A percentile compares a stretch with the other conserved stretches of the same genome.
Conservation (phyloP, 768 basidiomycete genomes). For the Auriculariales sp. region DNA sequence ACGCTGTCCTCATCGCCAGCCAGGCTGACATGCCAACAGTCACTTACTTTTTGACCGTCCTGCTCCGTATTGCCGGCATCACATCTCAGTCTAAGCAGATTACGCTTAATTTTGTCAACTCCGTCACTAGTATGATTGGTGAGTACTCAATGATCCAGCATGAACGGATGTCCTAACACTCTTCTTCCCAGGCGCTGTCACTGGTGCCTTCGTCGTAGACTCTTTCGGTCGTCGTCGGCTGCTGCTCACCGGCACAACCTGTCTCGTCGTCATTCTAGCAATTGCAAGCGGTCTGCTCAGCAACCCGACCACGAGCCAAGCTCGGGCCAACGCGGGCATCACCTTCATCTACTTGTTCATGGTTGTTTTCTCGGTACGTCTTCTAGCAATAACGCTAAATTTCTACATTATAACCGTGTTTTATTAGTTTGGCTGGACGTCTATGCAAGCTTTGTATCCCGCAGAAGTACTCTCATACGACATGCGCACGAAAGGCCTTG, state of each 20-base stretch:
- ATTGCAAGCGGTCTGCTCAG: conserved; percentile 35
- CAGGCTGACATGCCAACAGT: conserved; percentile 10
- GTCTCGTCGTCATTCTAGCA: conserved; percentile 25
- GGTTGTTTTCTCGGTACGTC: too few relatives aligned
- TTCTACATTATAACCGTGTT: too few relatives aligned
- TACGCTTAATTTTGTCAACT: conserved; percentile 36
- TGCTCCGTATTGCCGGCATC: too few relatives aligned
- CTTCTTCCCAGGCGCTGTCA: too few relatives aligned
- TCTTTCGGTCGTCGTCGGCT: conserved; percentile 33
- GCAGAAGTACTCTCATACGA: conserved; percentile 37
- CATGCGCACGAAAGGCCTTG: conserved; percentile 37
- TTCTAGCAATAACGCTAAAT: too few relatives aligned
- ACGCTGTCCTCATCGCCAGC: too few relatives aligned
- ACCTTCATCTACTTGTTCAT: conserved; percentile 23
- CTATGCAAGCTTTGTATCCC: conserved; percentile 43
- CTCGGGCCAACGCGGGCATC: conserved; percentile 35
- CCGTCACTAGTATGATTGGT: conserved; percentile 30
- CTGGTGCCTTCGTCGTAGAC: conserved; percentile 36
- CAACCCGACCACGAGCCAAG: conserved; percentile 15
- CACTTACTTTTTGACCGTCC: conserved; percentile 36
- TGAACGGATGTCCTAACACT: too few relatives aligned
- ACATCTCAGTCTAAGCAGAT: too few relatives aligned
- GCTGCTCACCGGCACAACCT: conserved; percentile 24
- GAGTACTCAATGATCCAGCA: too few relatives aligned
- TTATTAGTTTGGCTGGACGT: conserved; percentile 44